phyloP scores from a whole-genome alignment of 192 early-diverging fungal genomes.

The Dispira simplex region DNA sequence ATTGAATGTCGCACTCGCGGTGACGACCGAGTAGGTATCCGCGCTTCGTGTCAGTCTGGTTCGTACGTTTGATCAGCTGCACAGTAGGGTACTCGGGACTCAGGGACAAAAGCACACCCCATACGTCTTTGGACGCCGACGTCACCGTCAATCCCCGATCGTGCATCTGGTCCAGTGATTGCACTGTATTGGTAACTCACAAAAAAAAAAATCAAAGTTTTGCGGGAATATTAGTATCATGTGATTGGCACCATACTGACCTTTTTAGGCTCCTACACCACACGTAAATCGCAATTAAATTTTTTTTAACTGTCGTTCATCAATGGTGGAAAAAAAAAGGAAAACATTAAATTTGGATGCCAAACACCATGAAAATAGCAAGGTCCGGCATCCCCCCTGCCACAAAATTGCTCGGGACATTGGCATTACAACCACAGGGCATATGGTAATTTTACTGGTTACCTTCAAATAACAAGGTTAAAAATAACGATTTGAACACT shows the following conservation, averaged over 20 bases:
- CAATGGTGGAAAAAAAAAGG: background rate
- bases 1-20: conserved; percentile 28
- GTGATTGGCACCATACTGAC: background rate
- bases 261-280: background rate
- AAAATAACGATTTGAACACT: background rate
- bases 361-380: background rate
- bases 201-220: background rate
- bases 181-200: background rate
- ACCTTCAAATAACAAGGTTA: background rate
- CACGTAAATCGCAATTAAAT: background rate
- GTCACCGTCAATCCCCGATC: conserved; percentile 16
- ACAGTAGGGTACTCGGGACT: conserved; percentile 29
- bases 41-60: conserved; percentile 11
- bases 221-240: background rate
- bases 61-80: conserved; percentile 13
- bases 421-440: background rate
- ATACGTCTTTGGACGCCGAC: conserved; percentile 26
- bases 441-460: background rate
- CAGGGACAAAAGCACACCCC: conserved; percentile 31
- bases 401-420: background rate
- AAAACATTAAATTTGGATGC: background rate
- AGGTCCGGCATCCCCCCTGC: background rate
- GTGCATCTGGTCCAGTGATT: conserved; percentile 5
- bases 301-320: background rate
- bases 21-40: conserved; percentile 32